These are phyloP conservation scores for Penicillium sp. DNA, from an alignment of 2,329 filamentous ascomycete species.

Conservation along the genomic window DNA sequence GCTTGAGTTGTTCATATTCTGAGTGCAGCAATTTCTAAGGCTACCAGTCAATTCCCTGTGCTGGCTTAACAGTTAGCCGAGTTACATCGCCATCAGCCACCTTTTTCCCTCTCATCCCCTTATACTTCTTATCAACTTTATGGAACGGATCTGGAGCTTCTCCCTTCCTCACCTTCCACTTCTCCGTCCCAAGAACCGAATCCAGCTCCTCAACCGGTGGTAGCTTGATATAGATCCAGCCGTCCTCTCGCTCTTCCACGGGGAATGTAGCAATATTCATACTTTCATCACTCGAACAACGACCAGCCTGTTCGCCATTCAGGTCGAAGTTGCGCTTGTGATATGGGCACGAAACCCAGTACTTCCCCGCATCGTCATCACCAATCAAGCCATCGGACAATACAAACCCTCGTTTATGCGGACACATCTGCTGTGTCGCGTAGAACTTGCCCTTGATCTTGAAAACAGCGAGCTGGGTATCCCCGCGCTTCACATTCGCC, in stretches of 20 bases:
- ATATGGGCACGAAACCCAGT: conserved; percentile 85
- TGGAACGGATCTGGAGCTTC: conserved; percentile 61
- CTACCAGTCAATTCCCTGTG: conserved; percentile 39
- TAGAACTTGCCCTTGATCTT: conserved; percentile 78
- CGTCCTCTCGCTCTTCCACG: conserved; percentile 71
- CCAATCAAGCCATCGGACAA: conserved; percentile 82
- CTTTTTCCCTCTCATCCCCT: conserved; percentile 57
- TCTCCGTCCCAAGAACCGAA: conserved; percentile 70
- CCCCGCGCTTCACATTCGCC: conserved; percentile 77
- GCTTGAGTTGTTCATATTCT: background rate
- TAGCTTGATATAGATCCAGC: conserved; percentile 75
- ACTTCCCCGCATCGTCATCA: conserved; percentile 56
- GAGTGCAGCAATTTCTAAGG: background rate
- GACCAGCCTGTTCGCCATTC: conserved; percentile 62
- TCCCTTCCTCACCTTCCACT: conserved; percentile 74
- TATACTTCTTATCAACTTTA: conserved; percentile 57
- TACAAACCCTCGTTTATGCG: conserved; percentile 87
- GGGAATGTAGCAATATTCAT: conserved; percentile 82
- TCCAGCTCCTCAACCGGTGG: conserved; percentile 81
- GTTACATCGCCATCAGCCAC: conserved; percentile 23
- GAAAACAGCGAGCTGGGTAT: conserved; percentile 87
- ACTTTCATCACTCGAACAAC: conserved; percentile 70
- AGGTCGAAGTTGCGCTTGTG: conserved; percentile 91
- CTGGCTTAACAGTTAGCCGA: conserved; percentile 15
- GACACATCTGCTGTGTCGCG: conserved; percentile 91